These are phyloP conservation scores for Nitzschia sp. DNA, from an alignment of 108 stramenopile genomes.

Conservation along the genomic window DNA sequence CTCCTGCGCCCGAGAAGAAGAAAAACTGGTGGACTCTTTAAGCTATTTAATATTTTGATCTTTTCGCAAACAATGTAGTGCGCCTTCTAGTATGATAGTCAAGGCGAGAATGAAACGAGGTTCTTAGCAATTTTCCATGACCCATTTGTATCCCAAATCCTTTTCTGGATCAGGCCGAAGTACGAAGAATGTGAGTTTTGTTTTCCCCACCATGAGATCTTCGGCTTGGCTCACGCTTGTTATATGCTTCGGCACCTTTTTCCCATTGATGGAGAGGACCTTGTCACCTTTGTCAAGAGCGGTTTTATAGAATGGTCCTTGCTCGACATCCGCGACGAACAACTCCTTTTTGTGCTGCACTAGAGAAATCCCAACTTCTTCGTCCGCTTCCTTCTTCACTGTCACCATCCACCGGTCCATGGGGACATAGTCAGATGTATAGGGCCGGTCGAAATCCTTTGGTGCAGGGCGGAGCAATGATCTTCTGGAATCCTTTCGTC, in stretches of 20 bases:
- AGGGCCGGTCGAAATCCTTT: slow-evolving; percentile 14
- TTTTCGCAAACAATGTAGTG: background rate
- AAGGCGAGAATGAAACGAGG: background rate
- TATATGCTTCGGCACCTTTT: slow-evolving; percentile 21
- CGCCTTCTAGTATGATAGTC: no score
- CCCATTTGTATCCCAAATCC: slow-evolving; percentile 29
- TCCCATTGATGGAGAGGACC: slow-evolving; percentile 30
- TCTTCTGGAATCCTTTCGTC: background rate
- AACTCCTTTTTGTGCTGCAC: slow-evolving; percentile 21
- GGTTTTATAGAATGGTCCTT: slow-evolving; percentile 28
- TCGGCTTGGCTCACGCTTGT: slow-evolving; percentile 19
- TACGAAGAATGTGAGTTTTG: slow-evolving; percentile 19
- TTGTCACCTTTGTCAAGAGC: slow-evolving; percentile 36
- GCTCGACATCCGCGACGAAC: slow-evolving; percentile 18
- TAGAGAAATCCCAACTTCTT: slow-evolving; percentile 13
- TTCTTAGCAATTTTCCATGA: slow-evolving; percentile 11
- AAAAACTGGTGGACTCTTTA: slow-evolving; percentile 89
- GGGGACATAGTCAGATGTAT: slow-evolving; percentile 24
- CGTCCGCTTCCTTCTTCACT: slow-evolving; percentile 16
- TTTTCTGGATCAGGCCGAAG: slow-evolving; percentile 16
- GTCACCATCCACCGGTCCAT: slow-evolving; percentile 33
- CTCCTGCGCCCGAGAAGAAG: slow-evolving; percentile 64
- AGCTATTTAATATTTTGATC: slow-evolving; percentile 4
- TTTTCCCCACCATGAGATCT: background rate
- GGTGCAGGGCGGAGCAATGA: background rate